A percentile compares a stretch with the other conserved stretches of the same genome.
Conservation (phyloP, 495 filamentous ascomycete species). For the Penicillium mononematosum region DNA sequence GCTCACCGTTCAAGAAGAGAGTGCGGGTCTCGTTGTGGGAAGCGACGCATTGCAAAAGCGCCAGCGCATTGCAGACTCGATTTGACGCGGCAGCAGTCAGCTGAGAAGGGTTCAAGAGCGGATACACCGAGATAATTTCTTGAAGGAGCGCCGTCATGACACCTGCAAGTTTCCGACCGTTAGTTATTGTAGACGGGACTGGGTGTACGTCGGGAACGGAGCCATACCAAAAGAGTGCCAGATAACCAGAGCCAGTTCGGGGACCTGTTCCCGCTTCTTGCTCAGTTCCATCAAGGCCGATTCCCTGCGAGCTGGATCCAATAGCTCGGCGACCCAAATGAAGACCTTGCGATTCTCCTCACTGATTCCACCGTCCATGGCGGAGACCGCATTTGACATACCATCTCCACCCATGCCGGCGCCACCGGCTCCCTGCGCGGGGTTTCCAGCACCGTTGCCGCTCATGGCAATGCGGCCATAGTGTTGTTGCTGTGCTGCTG, state of each 20-base stretch:
- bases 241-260: conserved; percentile 91
- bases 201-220: conserved; percentile 10
- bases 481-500: conserved; percentile 72
- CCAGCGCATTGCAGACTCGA: conserved; percentile 95
- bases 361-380: conserved; percentile 61
- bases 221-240: conserved; percentile 97
- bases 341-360: conserved; percentile 93
- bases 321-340: conserved; percentile 87
- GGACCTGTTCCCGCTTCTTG: conserved; percentile 98
- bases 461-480: conserved; percentile 72
- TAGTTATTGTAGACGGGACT: conserved; percentile 24
- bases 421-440: conserved; percentile 41
- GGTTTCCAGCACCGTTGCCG: conserved; percentile 48
- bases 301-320: conserved; percentile 84
- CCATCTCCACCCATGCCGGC: conserved; percentile 54
- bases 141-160: conserved; percentile 98
- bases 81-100: conserved; percentile 96
- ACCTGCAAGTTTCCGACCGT: conserved; percentile 53
- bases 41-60: conserved; percentile 94
- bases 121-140: conserved; percentile 99
- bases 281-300: conserved; percentile 91
- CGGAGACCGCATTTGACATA: conserved; percentile 44
- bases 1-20: conserved; percentile 84
- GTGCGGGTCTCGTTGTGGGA: conserved; percentile 95
- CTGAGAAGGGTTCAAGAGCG: conserved; percentile 91